phyloP scores from a whole-genome alignment of 2,329 filamentous ascomycete genomes.

The Botrytis pseudocinerea region DNA sequence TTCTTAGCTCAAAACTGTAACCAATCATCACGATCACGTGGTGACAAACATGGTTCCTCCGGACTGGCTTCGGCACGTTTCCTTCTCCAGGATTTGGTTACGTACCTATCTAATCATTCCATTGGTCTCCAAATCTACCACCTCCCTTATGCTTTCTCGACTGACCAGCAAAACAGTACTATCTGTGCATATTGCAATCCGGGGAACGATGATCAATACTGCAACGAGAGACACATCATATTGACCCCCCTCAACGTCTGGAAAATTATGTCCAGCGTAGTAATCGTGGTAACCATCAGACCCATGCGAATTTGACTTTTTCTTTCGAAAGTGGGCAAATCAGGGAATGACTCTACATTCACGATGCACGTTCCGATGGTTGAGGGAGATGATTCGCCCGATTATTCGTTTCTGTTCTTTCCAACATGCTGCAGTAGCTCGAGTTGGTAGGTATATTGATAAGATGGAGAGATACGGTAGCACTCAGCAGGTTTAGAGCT shows the following conservation, averaged over 20 bases:
- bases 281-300: background rate
- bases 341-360: background rate
- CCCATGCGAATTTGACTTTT: background rate
- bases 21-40: background rate
- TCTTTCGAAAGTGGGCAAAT: background rate
- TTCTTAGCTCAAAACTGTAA: background rate
- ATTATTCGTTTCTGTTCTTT: background rate
- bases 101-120: background rate
- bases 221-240: background rate
- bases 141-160: background rate
- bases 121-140: background rate
- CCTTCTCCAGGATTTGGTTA: background rate
- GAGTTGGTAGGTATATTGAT: background rate
- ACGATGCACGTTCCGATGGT: background rate
- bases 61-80: background rate
- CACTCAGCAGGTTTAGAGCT: background rate
- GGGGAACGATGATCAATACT: slow-evolving; percentile 7
- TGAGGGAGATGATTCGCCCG: background rate
- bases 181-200: background rate
- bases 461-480: background rate
- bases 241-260: background rate
- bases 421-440: background rate
- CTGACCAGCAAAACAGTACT: background rate
- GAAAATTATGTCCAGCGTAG: background rate
- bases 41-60: background rate